Evolutionary conservation across 2,329 filamentous ascomycete species (phyloP), one percentile per base, ranked within the genome.

Genomic region (Botrytis pseudocinerea): DNA sequence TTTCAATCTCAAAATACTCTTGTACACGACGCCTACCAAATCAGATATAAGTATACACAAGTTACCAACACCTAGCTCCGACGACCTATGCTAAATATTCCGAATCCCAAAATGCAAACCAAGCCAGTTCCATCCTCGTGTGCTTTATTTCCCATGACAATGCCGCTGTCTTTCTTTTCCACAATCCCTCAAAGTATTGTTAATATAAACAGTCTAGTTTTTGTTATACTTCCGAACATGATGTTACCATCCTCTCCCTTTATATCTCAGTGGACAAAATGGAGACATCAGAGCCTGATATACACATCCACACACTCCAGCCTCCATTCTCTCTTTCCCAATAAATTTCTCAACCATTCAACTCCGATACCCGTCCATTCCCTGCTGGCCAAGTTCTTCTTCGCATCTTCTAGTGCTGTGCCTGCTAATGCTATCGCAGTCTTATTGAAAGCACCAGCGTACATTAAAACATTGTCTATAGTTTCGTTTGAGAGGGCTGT

Each of bases 261-360:
- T n/a, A 8, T 42, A 57, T 28, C 54, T 28, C 35, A 14, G 25
- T 28, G n/a, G 9, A 14, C 8, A 42, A 32, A 10, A 25, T 40
- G 59, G 35, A 40, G 22, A 25, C 25, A 68, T 80, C 74, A 96
- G 76, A 97, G 84, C 76, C 93, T 87, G 70, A 98, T 90, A 78
- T 95, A 91, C 44, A 98, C 89, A 82, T 97, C 94, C 82, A 99
- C 87, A 82, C 95, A 98, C 73, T 95, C 94, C 76, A 99, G 88
- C 78, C 92, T 89, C 93, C 95, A 97, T 82, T 98, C 95, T 78
- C 92, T 90, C 82, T 90, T 89, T 6, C 94, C 95, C 69, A 97
- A 82, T 69, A 97, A 82, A 79, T 90, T 94, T 78, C 94, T 88
- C 74, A 97, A 83, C 94, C 95, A 97, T 82, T 97, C 94, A 73